Evolutionary conservation across 192 early-diverging fungal genomes (phyloP).

Genomic region (Backusella westeae): DNA sequence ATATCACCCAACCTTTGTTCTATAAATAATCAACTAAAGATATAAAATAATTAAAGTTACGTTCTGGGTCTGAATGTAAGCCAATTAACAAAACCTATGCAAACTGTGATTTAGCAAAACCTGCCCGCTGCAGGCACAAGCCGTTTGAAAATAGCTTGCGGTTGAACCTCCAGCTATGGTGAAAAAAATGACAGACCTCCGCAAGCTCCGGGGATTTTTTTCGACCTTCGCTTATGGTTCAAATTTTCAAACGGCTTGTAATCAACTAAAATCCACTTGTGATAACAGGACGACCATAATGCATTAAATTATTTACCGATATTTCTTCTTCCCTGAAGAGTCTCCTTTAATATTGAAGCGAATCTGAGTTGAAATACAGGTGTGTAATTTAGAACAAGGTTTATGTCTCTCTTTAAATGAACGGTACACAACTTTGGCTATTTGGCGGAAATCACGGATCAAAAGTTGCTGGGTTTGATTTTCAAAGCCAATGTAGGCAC

Average conservation of each 20-base stretch:
- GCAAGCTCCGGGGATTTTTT: no score
- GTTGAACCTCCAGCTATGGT: no score
- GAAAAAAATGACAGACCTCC: no score
- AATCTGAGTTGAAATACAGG: constrained; percentile 1
- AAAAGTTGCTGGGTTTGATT: background rate
- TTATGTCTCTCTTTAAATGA: background rate
- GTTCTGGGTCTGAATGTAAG: no score
- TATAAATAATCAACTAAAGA: constrained; percentile 1
- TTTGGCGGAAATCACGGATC: background rate
- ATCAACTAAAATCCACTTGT: background rate
- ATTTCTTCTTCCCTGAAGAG: background rate
- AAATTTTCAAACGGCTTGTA: no score
- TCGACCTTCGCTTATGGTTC: no score
- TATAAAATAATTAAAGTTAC: no score
- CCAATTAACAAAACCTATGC: no score
- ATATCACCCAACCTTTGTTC: background rate
- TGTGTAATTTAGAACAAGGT: background rate
- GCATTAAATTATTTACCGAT: background rate
- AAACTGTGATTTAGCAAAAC: no score
- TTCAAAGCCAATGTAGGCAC: background rate
- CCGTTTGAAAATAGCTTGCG: no score
- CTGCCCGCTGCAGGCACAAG: no score
- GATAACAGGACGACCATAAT: background rate
- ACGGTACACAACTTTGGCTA: background rate
- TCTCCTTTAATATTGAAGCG: background rate